Conservation (phyloP, 768 basidiomycete genomes). For the Suillus sp. region DNA sequence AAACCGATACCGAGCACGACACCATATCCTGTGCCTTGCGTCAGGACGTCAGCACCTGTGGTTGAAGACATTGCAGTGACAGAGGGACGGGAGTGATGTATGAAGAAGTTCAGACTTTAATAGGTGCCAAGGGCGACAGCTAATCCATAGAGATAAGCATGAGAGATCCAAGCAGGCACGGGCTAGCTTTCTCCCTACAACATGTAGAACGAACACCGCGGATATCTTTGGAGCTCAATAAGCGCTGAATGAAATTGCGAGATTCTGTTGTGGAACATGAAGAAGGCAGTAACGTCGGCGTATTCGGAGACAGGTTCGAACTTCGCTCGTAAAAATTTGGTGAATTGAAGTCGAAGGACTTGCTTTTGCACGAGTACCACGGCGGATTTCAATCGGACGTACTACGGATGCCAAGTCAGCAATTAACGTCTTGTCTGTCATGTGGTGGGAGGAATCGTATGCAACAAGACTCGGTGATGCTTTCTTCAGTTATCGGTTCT, state of each 20-base stretch:
- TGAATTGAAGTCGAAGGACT: not conserved
- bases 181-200: not conserved
- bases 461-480: not conserved
- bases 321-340: not conserved
- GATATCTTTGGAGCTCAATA: conserved; percentile 16
- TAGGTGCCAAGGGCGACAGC: not conserved
- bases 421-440: not conserved
- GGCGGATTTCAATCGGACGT: not conserved
- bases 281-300: not conserved
- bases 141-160: conserved; percentile 22
- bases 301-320: not conserved
- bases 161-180: conserved; percentile 13
- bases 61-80: conserved; percentile 16
- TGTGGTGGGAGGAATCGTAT: not conserved
- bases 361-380: too few species aligned
- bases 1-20: conserved; percentile 34
- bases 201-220: not conserved
- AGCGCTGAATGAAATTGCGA: conserved; percentile 2
- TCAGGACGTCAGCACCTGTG: conserved; percentile 21
- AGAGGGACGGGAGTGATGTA: conserved; percentile 3
- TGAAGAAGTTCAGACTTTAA: conserved; percentile 2
- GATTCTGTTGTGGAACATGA: not conserved
- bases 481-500: not conserved
- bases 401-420: not conserved
- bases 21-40: conserved; percentile 32